Evolutionary conservation across 768 basidiomycete species (phyloP), one percentile per base, ranked within the genome.

Genomic region (Rubroboletus pulcherrimus): DNA sequence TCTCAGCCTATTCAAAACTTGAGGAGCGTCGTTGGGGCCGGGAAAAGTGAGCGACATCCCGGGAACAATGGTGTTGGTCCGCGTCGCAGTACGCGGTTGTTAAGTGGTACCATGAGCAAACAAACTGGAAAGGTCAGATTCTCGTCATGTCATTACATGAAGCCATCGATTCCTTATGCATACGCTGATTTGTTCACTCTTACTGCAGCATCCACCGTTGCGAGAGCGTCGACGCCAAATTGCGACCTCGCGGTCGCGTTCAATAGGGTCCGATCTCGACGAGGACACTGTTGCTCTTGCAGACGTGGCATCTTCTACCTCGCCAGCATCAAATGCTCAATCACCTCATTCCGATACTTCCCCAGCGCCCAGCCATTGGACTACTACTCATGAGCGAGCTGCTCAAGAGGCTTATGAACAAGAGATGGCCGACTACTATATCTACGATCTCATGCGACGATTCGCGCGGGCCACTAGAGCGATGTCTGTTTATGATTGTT

Each of bases 391-490:
- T 43, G 87, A 89, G 63, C 85, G 82, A 68, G 82, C 81, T 19
- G 84, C 85, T 34, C 84, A 87, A 63, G 87, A 90, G 55, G 78
- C 81, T 40, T 86, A 86, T 62, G 86, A 87, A 59, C 76, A 74
- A 39, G 85, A 86, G 52, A 75, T 87, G 54, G 93, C 93, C 26
- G 93, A 96, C 52, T 79, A 89, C 63, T 87, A 89, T 72, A 78
- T 97, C 51, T 88, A 93, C 64, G 82, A 87, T 64, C 78, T 95
- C 43, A 82, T 90, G 72, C 82, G 91, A 58, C 79, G 79, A 53
- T 96, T 93, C 70, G 96, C 89, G 10, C 81, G 78, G 51, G 94
- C 93, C 14, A 81, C 83, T n/a, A 78, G 84, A 60, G 82, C 85
- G 31, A 74, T 94, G 65, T 81, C 88, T 24, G 71, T 81, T 63